phyloP scores from a whole-genome alignment of 768 basidiomycete species.

The Xerocomellus dryophilus region DNA sequence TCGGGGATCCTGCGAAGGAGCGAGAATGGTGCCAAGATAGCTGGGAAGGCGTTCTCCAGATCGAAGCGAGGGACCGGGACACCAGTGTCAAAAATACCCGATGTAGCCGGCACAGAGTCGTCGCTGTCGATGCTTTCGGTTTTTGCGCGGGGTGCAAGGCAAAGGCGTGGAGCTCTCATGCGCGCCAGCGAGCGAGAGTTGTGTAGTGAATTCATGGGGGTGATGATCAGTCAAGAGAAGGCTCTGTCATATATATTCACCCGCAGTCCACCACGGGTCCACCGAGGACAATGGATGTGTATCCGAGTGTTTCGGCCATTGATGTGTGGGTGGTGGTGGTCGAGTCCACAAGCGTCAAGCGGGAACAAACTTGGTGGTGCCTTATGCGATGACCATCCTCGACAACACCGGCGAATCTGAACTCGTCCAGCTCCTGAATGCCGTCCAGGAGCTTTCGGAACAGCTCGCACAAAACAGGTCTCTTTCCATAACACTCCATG shows the following conservation, averaged over 20 bases:
- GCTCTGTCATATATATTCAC: background rate
- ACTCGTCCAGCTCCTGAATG: slow-evolving; percentile 57
- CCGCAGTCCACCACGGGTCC: slow-evolving; percentile 12
- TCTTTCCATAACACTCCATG: slow-evolving; percentile 67
- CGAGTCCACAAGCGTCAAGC: slow-evolving; percentile 3
- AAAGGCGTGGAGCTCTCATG: background rate
- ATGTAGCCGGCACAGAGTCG: slow-evolving; percentile 26
- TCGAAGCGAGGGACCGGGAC: slow-evolving; percentile 21
- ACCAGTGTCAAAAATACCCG: slow-evolving; percentile 6
- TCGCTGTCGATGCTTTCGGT: slow-evolving; percentile 26
- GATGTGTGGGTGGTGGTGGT: slow-evolving; percentile 4
- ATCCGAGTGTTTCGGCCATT: background rate
- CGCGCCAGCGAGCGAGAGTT: slow-evolving; percentile 14
- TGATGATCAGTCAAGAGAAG: background rate
- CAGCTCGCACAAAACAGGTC: slow-evolving; percentile 79
- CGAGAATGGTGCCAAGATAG: slow-evolving; percentile 31
- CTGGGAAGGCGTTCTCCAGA: slow-evolving; percentile 36
- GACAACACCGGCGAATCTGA: slow-evolving; percentile 54
- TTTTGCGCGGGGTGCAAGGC: slow-evolving; percentile 4
- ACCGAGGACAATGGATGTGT: slow-evolving; percentile 19
- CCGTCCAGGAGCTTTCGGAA: slow-evolving; percentile 78
- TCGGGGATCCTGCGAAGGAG: slow-evolving; percentile 27
- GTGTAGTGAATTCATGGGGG: slow-evolving; percentile 6
- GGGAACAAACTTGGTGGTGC: slow-evolving; percentile 2
- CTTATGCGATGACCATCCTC: slow-evolving; percentile 49